These are phyloP conservation scores for Schoenoplectus triqueter DNA, from an alignment of 202 grass and related monocot species.

Conservation along the genomic window DNA sequence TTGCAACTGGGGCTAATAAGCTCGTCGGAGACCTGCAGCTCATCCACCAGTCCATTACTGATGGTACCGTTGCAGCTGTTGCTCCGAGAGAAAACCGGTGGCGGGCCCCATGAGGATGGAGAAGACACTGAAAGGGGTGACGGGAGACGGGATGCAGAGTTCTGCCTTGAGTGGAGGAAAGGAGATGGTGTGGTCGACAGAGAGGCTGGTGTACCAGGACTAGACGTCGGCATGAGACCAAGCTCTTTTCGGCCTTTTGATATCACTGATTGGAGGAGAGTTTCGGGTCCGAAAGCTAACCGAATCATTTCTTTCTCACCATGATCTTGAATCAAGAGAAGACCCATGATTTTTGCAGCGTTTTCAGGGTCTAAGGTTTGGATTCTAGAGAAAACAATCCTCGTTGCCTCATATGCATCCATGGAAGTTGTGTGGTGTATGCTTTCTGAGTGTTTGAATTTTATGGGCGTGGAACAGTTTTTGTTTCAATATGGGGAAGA, in stretches of 20 bases:
- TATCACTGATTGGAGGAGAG: conserved; percentile 68
- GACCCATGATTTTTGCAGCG: conserved; percentile 89
- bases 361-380: conserved; percentile 80
- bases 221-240: conserved; percentile 46
- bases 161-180: conserved; percentile 60
- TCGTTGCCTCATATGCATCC: conserved; percentile 91
- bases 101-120: conserved; percentile 64
- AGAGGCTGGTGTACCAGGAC: conserved; percentile 44
- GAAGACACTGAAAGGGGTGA: conserved; percentile 66
- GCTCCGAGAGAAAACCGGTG: conserved; percentile 62
- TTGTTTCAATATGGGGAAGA: not conserved
- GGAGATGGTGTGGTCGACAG: conserved; percentile 33
- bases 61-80: conserved; percentile 54
- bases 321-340: conserved; percentile 85
- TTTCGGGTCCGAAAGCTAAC: conserved; percentile 82
- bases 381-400: conserved; percentile 93
- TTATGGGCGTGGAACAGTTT: conserved; percentile 10
- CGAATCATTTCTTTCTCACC: conserved; percentile 98
- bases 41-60: conserved; percentile 38
- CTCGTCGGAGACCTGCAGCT: conserved; percentile 52
- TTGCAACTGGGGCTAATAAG: conserved; percentile 47
- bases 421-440: conserved; percentile 44
- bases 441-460: conserved; percentile 14
- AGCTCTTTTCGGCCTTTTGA: conserved; percentile 75
- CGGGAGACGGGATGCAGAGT: conserved; percentile 58